phyloP scores from a whole-genome alignment of 2,329 filamentous ascomycete species.

The Cladosporium sp. region DNA sequence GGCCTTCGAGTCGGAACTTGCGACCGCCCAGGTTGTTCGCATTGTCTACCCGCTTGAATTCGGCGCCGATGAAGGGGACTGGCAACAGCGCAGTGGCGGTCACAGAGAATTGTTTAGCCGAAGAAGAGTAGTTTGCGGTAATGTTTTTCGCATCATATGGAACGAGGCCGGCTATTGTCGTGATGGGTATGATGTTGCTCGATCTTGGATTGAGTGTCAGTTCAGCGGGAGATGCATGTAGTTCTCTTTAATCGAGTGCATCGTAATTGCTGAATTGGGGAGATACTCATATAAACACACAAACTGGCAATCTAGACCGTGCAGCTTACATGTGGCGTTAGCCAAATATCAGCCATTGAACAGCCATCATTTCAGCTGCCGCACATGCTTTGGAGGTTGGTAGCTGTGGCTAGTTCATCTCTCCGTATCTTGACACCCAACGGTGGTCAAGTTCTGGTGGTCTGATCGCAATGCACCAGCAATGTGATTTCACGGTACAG shows the following conservation, averaged over 20 bases:
- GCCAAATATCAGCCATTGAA: not conserved
- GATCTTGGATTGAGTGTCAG: not conserved
- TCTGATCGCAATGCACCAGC: not conserved
- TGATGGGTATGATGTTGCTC: not conserved
- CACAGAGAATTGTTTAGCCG: not conserved
- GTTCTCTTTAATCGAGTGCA: not conserved
- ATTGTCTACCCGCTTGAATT: not conserved
- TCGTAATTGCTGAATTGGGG: not conserved
- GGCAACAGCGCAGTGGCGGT: not conserved
- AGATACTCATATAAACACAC: not conserved
- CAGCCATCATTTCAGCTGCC: not conserved
- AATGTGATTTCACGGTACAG: not conserved
- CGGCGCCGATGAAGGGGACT: not conserved
- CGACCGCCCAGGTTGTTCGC: not conserved
- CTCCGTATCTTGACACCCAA: not conserved
- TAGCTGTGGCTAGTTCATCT: not conserved
- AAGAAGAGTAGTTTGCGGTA: not conserved
- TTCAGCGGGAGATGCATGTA: not conserved
- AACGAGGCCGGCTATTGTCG: not conserved
- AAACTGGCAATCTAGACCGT: not conserved
- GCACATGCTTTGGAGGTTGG: not conserved
- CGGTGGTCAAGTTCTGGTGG: not conserved
- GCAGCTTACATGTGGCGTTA: not conserved
- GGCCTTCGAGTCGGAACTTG: not conserved
- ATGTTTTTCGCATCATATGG: conserved; percentile 1